Evolutionary conservation across 2,329 filamentous ascomycete genomes (phyloP), one percentile per base, ranked within the genome.

Genomic region (Ophioceras dolichostomum): DNA sequence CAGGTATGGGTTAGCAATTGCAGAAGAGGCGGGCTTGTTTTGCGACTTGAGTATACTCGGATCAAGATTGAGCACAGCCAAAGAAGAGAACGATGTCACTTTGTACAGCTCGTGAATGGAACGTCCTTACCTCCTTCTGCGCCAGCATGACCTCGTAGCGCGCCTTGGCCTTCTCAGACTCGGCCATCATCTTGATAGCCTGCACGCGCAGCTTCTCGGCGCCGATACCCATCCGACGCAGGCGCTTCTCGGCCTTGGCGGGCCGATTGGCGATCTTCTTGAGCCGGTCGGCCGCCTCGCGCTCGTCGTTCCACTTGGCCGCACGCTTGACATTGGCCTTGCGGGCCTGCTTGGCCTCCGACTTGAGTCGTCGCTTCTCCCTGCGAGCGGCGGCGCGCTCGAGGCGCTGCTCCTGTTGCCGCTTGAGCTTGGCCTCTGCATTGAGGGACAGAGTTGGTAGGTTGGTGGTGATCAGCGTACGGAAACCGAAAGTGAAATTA

Each of bases 121-220:
- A n/a, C n/a, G n/a, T n/a, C 12, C 29, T 14, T 17, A 33, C 36
- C 31, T 33, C 10, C 6, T 38, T 27, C 21, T 2, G 1, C 21
- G 33, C 22, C 9, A 19, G 18, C 18, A 35, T 10, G 19, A 22
- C 20, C 19, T 22, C 26, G 27, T 38, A 38, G 9, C 5, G 14
- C n/a, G 31, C 39, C 22, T 27, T 29, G 35, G 21, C 20, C 35
- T 32, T 38, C 32, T 38, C 31, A 3, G 39, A 35, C 13, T 83
- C 56, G 0, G 47, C 49, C 45, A 63, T 45, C 24, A 70, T 41
- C 50, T 60, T 59, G 17, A 50, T 44, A 2, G 57, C 61, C 48
- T 65, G 52, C 3, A 46, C 48, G 47, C 65, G 58, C 26, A 65
- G 53, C 47, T 59, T 59, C 19, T 62, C 54, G 22, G 59, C 58